Conservation (phyloP, 805 yeast genomes). For the Candida morakotiae region DNA sequence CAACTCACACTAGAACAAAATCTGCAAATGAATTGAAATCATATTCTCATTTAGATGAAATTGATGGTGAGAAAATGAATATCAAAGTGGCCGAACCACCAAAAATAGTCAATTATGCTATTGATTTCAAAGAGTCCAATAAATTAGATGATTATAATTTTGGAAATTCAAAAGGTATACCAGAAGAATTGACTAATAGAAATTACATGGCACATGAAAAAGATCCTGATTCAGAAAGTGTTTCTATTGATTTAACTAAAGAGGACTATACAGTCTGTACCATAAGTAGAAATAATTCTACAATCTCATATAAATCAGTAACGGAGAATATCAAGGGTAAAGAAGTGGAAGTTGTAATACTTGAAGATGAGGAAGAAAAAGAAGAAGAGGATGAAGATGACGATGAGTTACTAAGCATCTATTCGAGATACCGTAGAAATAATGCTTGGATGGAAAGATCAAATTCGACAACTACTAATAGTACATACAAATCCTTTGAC, state of each 20-base stretch:
- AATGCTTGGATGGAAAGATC: constrained; percentile 21
- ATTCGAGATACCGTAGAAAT: constrained; percentile 33
- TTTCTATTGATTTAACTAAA: constrained; percentile 38
- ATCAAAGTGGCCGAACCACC: constrained; percentile 39
- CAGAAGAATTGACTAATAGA: background rate
- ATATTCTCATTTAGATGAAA: background rate
- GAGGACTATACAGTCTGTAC: constrained; percentile 36
- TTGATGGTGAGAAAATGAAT: constrained; percentile 10
- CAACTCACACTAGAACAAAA: constrained; percentile 9
- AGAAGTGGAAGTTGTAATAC: constrained; percentile 40
- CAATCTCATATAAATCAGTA: constrained; percentile 34
- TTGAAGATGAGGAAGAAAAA: constrained; percentile 31
- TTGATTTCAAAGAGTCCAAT: constrained; percentile 33
- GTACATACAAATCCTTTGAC: background rate
- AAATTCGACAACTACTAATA: constrained; percentile 12
- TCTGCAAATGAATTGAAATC: background rate
- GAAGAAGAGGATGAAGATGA: constrained; percentile 33
- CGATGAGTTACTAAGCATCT: constrained; percentile 34
- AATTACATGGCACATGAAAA: background rate
- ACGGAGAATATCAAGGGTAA: constrained; percentile 36
- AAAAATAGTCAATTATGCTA: constrained; percentile 28
- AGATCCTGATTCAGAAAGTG: constrained; percentile 32
- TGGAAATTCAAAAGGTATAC: background rate
- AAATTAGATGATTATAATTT: background rate
- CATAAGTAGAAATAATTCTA: constrained; percentile 31